Conservation (phyloP, 73 alveolate species). For the Paraurostyla sp. region DNA sequence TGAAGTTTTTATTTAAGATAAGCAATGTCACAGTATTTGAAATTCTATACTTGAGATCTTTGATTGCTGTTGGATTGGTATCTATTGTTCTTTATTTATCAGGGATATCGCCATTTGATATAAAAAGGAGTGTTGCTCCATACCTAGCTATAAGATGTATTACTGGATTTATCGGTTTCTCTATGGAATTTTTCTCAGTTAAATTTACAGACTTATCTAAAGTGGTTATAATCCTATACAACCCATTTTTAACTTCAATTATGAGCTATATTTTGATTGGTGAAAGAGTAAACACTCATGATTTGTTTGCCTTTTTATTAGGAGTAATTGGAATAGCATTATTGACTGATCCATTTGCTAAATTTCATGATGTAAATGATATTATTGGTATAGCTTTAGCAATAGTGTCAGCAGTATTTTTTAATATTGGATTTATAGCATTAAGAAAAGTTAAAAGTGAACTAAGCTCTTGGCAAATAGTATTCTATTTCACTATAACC, state of each 20-base stretch:
- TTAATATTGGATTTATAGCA: constrained; percentile 48
- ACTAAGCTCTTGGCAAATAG: constrained; percentile 46
- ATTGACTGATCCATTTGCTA: constrained; percentile 51
- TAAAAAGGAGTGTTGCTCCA: neutral
- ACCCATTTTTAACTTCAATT: constrained; percentile 51
- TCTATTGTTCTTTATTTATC: neutral
- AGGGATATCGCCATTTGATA: neutral
- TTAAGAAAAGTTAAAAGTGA: constrained; percentile 29
- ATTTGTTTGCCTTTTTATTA: constrained; percentile 32
- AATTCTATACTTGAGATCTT: constrained; percentile 44
- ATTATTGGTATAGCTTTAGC: constrained; percentile 26
- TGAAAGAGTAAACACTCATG: constrained; percentile 40
- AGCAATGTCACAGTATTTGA: constrained; percentile 46
- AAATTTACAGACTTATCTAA: constrained; percentile 55
- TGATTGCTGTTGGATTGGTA: constrained; percentile 19
- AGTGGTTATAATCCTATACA: constrained; percentile 35
- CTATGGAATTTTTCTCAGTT: constrained; percentile 25
- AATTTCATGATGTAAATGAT: neutral
- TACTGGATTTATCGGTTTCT: constrained; percentile 50
- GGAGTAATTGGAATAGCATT: constrained; percentile 52
- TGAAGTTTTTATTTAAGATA: neutral
- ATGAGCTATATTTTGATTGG: constrained; percentile 45
- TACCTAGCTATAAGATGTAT: constrained; percentile 30
- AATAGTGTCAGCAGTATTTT: constrained; percentile 40
- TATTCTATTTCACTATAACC: constrained; percentile 5